Evolutionary conservation across 495 filamentous ascomycete genomes (phyloP).

Genomic region (Talaromyces proteolyticus): DNA sequence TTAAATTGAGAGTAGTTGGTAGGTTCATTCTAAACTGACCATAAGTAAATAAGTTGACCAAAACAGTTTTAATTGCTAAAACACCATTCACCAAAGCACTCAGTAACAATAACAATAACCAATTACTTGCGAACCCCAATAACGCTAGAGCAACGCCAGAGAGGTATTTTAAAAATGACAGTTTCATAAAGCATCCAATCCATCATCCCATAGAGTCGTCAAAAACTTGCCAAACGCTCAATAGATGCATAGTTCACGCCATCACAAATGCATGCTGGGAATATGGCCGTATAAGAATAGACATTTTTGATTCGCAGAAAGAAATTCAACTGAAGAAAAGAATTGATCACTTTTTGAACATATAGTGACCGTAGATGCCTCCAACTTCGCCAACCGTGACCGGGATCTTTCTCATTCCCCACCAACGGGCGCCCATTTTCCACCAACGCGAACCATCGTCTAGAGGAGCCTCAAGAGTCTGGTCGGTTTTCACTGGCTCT

Average conservation of each 20-base stretch:
- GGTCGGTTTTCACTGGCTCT: constrained; percentile 23
- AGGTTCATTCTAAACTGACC: too few relatives aligned
- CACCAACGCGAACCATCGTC: constrained; percentile 56
- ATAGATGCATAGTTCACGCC: neutral
- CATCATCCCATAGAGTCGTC: neutral
- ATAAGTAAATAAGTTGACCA: too few relatives aligned
- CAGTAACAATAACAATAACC: too few relatives aligned
- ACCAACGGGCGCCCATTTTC: constrained; percentile 88
- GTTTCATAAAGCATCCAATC: too few relatives aligned
- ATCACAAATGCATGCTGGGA: neutral
- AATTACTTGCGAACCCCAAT: too few relatives aligned
- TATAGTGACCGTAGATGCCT: constrained; percentile 82
- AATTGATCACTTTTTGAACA: constrained; percentile 61
- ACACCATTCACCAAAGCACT: too few relatives aligned
- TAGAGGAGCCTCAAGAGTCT: constrained; percentile 18
- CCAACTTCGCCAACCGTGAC: constrained; percentile 73
- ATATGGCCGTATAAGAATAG: neutral
- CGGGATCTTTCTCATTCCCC: constrained; percentile 85
- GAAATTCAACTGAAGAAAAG: neutral
- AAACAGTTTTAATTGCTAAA: too few relatives aligned
- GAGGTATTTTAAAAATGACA: too few relatives aligned
- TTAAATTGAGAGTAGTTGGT: too few relatives aligned
- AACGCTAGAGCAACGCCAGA: too few relatives aligned
- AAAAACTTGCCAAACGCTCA: neutral
- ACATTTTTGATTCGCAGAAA: neutral